A percentile compares a stretch with the other conserved stretches of the same genome.
Conservation (phyloP, 2,329 filamentous ascomycete species). For the Verticillium nubilum region DNA sequence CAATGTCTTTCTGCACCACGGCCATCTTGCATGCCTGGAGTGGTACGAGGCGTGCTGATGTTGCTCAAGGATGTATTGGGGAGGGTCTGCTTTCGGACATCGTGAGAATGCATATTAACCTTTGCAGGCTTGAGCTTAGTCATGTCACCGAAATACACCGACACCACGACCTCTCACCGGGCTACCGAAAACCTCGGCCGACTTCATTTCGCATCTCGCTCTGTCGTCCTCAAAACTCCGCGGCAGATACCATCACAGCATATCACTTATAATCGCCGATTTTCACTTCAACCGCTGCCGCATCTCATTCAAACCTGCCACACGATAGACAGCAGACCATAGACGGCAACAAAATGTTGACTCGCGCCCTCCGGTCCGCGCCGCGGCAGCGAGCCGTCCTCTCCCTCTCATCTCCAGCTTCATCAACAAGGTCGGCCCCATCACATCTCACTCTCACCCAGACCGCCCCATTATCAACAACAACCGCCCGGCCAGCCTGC, state of each 20-base stretch:
- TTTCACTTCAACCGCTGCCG: constrained; percentile 23
- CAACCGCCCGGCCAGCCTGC: constrained; percentile 13
- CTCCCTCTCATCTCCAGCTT: background rate
- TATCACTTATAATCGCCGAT: constrained; percentile 18
- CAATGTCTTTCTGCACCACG: background rate
- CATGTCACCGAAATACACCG: background rate
- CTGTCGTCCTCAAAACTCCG: constrained; percentile 36
- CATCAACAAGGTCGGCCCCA: background rate
- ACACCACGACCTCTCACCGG: constrained; percentile 3
- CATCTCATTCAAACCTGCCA: constrained; percentile 7
- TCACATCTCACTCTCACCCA: constrained; percentile 8
- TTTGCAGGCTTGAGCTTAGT: background rate
- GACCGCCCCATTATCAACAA: constrained; percentile 9
- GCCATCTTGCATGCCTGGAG: constrained; percentile 9
- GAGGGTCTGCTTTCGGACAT: too few relatives aligned
- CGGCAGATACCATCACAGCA: constrained; percentile 43
- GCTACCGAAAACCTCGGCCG: constrained; percentile 10
- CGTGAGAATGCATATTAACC: too few relatives aligned
- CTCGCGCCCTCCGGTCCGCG: constrained; percentile 8
- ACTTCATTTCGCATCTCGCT: background rate
- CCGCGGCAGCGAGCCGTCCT: constrained; percentile 4
- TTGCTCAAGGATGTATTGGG: too few relatives aligned
- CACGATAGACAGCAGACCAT: background rate
- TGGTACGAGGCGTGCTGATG: constrained; percentile 5
- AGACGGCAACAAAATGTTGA: constrained; percentile 4